phyloP scores from a whole-genome alignment of 345 rosid species.

The Sapria himalayana region DNA sequence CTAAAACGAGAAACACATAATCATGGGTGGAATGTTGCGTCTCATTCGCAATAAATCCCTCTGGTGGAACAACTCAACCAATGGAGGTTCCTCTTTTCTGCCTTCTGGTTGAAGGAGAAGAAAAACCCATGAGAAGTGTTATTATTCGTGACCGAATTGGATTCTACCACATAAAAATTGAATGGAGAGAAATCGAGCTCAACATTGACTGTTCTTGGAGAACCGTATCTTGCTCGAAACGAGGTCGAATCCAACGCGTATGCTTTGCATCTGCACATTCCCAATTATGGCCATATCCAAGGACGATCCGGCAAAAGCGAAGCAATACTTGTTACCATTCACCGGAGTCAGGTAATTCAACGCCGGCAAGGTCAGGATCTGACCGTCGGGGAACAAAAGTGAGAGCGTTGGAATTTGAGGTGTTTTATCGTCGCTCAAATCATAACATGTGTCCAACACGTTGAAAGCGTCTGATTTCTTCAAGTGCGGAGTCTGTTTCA shows the following conservation, averaged over 20 bases:
- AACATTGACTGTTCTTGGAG: slow-evolving; percentile 5
- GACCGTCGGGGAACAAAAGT: slow-evolving; percentile 42
- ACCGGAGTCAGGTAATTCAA: slow-evolving; percentile 62
- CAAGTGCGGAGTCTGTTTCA: slow-evolving; percentile 16
- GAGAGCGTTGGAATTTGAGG: slow-evolving; percentile 70
- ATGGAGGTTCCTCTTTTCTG: too few relatives aligned
- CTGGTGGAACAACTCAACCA: too few relatives aligned
- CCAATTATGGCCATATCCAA: slow-evolving; percentile 71
- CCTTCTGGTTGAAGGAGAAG: too few relatives aligned
- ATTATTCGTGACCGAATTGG: neutral
- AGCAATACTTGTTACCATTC: slow-evolving; percentile 61
- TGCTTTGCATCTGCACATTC: slow-evolving; percentile 90
- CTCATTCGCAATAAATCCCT: too few relatives aligned
- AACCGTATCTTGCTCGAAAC: slow-evolving; percentile 43
- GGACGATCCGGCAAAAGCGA: slow-evolving; percentile 88
- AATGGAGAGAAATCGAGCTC: neutral
- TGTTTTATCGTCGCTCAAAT: slow-evolving; percentile 31
- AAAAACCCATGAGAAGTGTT: too few relatives aligned
- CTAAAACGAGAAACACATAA: too few relatives aligned
- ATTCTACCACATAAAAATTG: neutral
- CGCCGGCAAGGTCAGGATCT: slow-evolving; percentile 41
- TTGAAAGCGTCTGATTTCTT: slow-evolving; percentile 25
- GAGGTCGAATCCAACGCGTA: slow-evolving; percentile 67
- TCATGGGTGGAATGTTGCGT: too few relatives aligned
- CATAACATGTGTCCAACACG: slow-evolving; percentile 86